Conservation (phyloP, 108 stramenopile genomes). For the Cyclotella kingstonii region DNA sequence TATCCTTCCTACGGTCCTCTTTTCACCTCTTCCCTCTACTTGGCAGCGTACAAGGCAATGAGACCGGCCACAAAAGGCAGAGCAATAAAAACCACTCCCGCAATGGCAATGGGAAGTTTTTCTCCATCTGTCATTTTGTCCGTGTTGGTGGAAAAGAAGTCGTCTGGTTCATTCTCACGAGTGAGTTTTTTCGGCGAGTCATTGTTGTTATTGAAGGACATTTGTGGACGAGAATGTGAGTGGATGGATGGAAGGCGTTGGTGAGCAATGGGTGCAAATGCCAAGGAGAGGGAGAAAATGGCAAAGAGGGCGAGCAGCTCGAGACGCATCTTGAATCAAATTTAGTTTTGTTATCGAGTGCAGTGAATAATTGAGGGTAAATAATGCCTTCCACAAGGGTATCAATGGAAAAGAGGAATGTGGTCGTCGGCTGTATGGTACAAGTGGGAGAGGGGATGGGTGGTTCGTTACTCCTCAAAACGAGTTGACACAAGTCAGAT, state of each 20-base stretch:
- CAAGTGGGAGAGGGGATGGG: no score
- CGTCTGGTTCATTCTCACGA: conserved; percentile 82
- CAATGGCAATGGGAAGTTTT: conserved; percentile 84
- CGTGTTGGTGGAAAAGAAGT: conserved; percentile 79
- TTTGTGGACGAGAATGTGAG: not conserved
- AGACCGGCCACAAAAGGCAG: conserved; percentile 82
- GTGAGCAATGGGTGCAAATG: conserved; percentile 1
- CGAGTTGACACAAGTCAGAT: no score
- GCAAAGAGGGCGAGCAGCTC: conserved; percentile 1
- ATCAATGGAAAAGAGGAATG: no score
- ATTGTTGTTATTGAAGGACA: no score
- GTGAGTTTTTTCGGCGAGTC: conserved; percentile 61
- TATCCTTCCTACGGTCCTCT: not conserved
- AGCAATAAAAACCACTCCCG: conserved; percentile 73
- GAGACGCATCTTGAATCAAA: no score
- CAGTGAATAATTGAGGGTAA: no score
- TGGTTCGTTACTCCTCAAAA: no score
- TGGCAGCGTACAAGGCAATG: conserved; percentile 83
- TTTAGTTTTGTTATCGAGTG: no score
- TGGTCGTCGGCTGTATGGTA: no score
- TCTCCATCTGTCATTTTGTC: conserved; percentile 88
- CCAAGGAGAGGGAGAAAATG: conserved; percentile 2
- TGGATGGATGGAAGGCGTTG: not conserved
- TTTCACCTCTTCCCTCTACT: conserved; percentile 24
- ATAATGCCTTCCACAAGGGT: no score